Percentiles rank a stretch among this genome's conserved stretches.
Conservation (phyloP, 805 yeast species). For the Kazachstania bromeliacearum region DNA sequence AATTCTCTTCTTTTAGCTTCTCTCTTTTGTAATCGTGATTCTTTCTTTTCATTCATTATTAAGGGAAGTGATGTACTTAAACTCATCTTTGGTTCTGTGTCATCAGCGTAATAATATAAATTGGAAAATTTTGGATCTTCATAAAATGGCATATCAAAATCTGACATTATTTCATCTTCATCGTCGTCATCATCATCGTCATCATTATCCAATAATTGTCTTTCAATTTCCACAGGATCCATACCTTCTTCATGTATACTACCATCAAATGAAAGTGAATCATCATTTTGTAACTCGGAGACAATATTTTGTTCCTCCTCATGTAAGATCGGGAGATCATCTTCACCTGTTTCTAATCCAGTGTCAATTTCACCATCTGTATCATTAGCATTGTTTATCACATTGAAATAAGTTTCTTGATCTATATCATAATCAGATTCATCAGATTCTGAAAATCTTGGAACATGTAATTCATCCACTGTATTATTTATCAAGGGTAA, state of each 20-base stretch:
- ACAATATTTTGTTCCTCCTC: slow-evolving; percentile 28
- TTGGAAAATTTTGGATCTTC: slow-evolving; percentile 33
- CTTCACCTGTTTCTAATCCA: slow-evolving; percentile 27
- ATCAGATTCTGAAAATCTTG: slow-evolving; percentile 25
- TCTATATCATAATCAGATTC: slow-evolving; percentile 30
- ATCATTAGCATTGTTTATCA: slow-evolving; percentile 24
- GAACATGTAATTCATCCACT: slow-evolving; percentile 21
- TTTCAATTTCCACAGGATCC: slow-evolving; percentile 21
- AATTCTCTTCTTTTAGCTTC: slow-evolving; percentile 25
- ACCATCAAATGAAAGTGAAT: slow-evolving; percentile 26
- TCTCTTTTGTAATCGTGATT: slow-evolving; percentile 18
- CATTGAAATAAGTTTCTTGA: slow-evolving; percentile 26
- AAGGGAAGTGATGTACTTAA: slow-evolving; percentile 28
- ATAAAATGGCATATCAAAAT: slow-evolving; percentile 33
- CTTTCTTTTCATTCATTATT: slow-evolving; percentile 25
- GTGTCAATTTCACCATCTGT: slow-evolving; percentile 28
- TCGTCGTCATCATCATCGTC: slow-evolving; percentile 26
- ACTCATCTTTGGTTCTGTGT: slow-evolving; percentile 25
- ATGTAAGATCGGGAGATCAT: slow-evolving; percentile 25
- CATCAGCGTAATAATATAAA: slow-evolving; percentile 25
- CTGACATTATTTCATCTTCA: slow-evolving; percentile 27
- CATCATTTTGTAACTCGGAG: slow-evolving; percentile 25
- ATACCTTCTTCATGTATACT: slow-evolving; percentile 27
- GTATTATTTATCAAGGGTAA: slow-evolving; percentile 24
- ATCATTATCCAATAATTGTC: slow-evolving; percentile 9